Conservation (phyloP, 2,329 filamentous ascomycete genomes). For the Botrytis medusae region DNA sequence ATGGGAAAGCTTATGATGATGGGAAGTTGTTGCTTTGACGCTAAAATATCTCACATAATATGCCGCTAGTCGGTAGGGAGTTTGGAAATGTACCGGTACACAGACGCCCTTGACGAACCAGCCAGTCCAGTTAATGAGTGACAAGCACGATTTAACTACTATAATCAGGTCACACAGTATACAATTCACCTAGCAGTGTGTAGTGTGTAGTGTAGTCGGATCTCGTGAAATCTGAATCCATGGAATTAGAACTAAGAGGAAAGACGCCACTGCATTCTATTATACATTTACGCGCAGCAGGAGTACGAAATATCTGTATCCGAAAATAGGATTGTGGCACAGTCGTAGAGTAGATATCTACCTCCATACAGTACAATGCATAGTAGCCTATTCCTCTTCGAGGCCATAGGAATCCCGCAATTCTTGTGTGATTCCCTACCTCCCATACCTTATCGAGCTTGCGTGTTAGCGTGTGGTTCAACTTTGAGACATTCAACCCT, state of each 20-base stretch:
- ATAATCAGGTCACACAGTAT: not conserved
- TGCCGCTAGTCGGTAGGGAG: constrained; percentile 17
- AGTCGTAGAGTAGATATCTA: not conserved
- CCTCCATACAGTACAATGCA: not conserved
- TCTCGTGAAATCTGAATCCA: not conserved
- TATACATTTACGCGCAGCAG: constrained; percentile 1
- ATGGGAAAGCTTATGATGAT: constrained; percentile 21
- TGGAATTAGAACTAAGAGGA: not conserved
- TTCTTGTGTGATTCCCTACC: not conserved
- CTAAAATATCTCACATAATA: constrained; percentile 20
- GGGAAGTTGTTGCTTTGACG: constrained; percentile 16
- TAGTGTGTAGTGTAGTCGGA: not conserved
- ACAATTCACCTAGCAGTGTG: not conserved
- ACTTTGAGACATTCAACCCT: constrained; percentile 18
- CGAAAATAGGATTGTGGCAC: not conserved
- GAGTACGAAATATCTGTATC: not conserved
- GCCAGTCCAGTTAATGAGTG: not conserved
- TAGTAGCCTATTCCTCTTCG: not conserved
- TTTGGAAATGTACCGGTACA: not conserved
- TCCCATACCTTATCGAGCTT: constrained; percentile 6
- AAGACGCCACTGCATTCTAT: not conserved
- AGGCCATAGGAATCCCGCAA: not conserved
- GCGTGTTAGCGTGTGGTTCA: constrained; percentile 19
- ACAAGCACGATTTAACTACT: not conserved
- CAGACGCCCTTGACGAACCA: not conserved